Percentiles rank a stretch among this genome's conserved stretches.
Evolutionary conservation across 2,329 filamentous ascomycete genomes (phyloP).

Genomic region (Talaromyces marneffei): DNA sequence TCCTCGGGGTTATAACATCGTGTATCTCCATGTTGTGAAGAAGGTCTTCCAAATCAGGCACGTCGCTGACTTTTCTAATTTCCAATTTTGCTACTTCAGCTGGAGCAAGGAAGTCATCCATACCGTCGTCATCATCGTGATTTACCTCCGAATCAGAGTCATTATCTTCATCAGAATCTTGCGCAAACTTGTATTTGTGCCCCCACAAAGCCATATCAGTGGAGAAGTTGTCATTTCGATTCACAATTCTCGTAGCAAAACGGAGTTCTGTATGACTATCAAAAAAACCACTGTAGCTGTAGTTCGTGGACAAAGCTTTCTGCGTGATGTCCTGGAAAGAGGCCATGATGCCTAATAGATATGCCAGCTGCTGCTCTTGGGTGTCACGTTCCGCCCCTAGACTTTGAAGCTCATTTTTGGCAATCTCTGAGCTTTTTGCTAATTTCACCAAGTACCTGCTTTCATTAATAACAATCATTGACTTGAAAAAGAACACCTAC

Average conservation of each 20-base stretch:
- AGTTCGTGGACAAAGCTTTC: neutral
- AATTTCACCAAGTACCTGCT: neutral
- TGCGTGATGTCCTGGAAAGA: neutral
- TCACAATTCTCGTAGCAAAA: neutral
- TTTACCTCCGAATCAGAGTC: neutral
- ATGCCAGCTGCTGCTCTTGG: neutral
- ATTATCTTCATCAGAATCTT: neutral
- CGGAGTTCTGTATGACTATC: neutral
- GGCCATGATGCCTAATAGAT: neutral
- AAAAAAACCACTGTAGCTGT: neutral
- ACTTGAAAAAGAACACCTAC: constrained; percentile 21
- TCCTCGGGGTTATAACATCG: constrained; percentile 5
- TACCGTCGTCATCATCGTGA: neutral
- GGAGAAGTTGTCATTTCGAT: neutral
- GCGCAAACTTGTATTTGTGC: neutral
- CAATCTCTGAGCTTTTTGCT: neutral
- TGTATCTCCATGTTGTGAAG: neutral
- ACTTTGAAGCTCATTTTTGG: neutral
- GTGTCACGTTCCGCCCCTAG: neutral
- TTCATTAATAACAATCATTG: neutral
- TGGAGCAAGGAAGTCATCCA: neutral
- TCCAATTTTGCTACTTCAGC: neutral
- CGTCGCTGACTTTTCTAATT: neutral
- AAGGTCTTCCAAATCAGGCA: neutral
- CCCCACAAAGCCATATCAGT: neutral